A percentile compares a stretch with the other conserved stretches of the same genome.
phyloP scores from a whole-genome alignment of 306 rosid genomes.

The Citrullus amarus region DNA sequence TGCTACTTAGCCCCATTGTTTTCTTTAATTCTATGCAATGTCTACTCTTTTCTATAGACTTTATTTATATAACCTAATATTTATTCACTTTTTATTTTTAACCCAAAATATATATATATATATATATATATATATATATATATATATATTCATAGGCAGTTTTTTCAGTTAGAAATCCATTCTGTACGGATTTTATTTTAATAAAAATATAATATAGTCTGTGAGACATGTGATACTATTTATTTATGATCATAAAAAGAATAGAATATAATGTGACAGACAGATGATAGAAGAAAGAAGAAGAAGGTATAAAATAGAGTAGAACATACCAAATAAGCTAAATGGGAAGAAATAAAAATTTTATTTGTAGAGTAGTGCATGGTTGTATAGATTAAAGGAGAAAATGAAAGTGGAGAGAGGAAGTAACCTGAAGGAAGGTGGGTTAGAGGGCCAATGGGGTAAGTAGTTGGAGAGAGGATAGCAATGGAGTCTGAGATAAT shows the following conservation, averaged over 20 bases:
- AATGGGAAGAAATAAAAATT: too few relatives aligned
- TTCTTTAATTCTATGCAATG: background rate
- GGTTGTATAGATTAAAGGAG: too few relatives aligned
- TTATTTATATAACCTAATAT: background rate
- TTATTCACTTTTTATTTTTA: background rate
- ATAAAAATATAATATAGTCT: background rate
- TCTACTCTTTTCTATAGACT: background rate
- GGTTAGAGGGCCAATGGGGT: slow-evolving; percentile 78
- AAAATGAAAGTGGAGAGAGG: background rate
- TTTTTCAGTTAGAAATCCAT: background rate
- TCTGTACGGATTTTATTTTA: background rate
- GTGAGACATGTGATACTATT: background rate
- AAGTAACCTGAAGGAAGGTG: slow-evolving; percentile 61
- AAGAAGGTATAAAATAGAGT: too few relatives aligned
- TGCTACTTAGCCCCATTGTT: background rate
- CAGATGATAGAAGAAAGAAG: background rate
- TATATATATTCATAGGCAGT: background rate
- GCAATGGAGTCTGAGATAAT: slow-evolving; percentile 85
- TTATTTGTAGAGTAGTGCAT: too few relatives aligned
- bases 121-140: too few relatives aligned
- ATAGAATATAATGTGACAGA: background rate
- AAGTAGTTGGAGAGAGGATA: slow-evolving; percentile 53
- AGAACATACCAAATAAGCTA: too few relatives aligned
- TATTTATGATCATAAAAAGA: too few relatives aligned
- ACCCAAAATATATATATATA: too few relatives aligned